Evolutionary conservation across 1,284 basidiomycete species (phyloP).

Genomic region (Apiotrichum sp.): DNA sequence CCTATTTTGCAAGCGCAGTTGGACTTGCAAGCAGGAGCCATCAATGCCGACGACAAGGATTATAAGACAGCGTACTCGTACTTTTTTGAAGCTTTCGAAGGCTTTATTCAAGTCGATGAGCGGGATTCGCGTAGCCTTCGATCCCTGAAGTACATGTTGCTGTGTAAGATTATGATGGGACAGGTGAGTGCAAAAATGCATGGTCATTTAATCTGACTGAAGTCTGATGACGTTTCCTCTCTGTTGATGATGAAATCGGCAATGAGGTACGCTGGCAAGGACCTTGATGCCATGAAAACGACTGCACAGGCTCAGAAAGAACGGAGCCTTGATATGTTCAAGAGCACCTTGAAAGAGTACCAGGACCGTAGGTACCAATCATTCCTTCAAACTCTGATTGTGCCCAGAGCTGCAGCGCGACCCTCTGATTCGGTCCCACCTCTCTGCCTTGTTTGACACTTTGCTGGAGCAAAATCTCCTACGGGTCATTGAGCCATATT

Average conservation of each 20-base stretch:
- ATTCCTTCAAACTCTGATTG: background rate
- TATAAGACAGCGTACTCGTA: conserved; percentile 97
- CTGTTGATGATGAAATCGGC: conserved; percentile 83
- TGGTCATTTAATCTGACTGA: background rate
- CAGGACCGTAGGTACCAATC: conserved; percentile 60
- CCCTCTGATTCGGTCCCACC: conserved; percentile 86
- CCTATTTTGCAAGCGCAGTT: conserved; percentile 85
- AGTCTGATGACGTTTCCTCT: conserved; percentile 89
- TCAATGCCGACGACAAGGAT: conserved; percentile 96
- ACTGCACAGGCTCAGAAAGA: conserved; percentile 90
- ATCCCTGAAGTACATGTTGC: conserved; percentile 93
- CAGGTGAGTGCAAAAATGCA: conserved; percentile 56
- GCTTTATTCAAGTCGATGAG: conserved; percentile 58
- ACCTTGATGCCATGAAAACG: conserved; percentile 92
- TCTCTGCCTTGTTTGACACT: conserved; percentile 88
- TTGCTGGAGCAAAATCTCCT: conserved; percentile 91
- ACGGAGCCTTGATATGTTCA: conserved; percentile 81
- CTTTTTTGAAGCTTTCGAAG: conserved; percentile 96
- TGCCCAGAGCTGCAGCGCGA: conserved; percentile 81
- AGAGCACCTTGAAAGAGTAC: conserved; percentile 79
- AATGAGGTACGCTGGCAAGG: conserved; percentile 67
- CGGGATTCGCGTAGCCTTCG: conserved; percentile 56
- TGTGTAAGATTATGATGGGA: conserved; percentile 98
- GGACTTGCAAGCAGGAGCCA: conserved; percentile 83
- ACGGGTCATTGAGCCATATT: conserved; percentile 92